phyloP scores from a whole-genome alignment of 2,329 filamentous ascomycete genomes.

The Aquanectria penicillioides region DNA sequence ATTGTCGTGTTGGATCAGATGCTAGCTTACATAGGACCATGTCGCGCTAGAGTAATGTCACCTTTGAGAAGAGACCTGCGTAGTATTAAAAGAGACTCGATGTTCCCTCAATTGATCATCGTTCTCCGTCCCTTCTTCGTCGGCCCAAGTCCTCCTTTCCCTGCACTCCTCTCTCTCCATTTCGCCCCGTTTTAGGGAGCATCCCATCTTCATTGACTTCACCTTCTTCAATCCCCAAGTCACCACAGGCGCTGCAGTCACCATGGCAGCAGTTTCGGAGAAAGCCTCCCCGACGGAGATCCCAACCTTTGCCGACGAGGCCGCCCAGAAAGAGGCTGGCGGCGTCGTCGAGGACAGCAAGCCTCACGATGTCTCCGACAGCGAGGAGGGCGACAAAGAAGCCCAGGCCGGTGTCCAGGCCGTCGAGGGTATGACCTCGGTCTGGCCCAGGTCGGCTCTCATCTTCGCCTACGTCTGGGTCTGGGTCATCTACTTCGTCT shows the following conservation, averaged over 20 bases:
- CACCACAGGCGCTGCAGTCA: background rate
- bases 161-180: background rate
- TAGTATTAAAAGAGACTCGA: background rate
- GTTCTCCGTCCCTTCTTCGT: background rate
- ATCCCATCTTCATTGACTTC: too few species aligned
- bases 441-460: slow-evolving; percentile 52
- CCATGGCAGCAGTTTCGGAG: background rate
- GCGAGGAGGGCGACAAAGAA: background rate
- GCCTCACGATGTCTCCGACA: background rate
- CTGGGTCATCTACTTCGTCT: slow-evolving; percentile 59
- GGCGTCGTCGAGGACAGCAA: background rate
- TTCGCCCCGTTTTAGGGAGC: too few species aligned
- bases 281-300: background rate
- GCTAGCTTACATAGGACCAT: background rate
- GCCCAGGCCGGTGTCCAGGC: slow-evolving; percentile 50
- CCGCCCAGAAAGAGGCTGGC: background rate
- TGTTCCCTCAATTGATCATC: background rate
- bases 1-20: background rate
- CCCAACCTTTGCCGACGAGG: background rate
- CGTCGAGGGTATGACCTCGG: slow-evolving; percentile 52
- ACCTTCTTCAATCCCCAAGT: background rate
- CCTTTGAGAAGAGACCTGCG: background rate
- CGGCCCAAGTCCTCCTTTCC: background rate
- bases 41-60: background rate
- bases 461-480: slow-evolving; percentile 51